Conservation (phyloP, 2,329 filamentous ascomycete genomes). For the Calonectria pseudoturangicola region DNA sequence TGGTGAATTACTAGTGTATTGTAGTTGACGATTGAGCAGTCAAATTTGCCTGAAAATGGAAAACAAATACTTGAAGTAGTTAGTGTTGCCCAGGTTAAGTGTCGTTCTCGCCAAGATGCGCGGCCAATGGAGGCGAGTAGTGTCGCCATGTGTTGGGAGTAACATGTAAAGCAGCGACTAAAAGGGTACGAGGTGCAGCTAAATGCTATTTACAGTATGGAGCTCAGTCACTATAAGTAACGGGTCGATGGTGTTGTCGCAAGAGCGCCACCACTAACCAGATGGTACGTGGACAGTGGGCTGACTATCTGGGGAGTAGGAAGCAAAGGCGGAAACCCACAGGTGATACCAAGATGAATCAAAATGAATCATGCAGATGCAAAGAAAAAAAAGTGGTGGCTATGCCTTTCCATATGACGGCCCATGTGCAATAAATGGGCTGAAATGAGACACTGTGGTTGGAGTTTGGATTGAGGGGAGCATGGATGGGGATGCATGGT, state of each 20-base stretch:
- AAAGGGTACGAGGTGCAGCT: conserved; percentile 27
- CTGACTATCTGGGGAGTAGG: too few relatives aligned
- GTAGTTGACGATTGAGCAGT: conserved; percentile 37
- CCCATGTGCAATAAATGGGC: conserved; percentile 20
- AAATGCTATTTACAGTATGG: conserved; percentile 9
- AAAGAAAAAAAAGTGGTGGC: conserved; percentile 14
- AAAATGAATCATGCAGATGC: conserved; percentile 20
- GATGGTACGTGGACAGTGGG: background rate
- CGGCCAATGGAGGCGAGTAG: conserved; percentile 30
- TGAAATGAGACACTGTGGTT: conserved; percentile 34
- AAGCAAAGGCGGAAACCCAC: background rate
- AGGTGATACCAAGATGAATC: background rate
- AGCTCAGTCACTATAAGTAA: conserved; percentile 23
- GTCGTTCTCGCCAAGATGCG: background rate
- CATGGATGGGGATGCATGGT: conserved; percentile 16
- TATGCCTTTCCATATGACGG: conserved; percentile 11
- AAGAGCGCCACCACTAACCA: conserved; percentile 2
- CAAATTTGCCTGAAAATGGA: conserved; percentile 40
- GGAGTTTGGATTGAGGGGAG: conserved; percentile 3
- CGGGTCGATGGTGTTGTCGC: conserved; percentile 25
- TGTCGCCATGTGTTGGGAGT: conserved; percentile 26
- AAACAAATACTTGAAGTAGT: conserved; percentile 42
- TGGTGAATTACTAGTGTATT: conserved; percentile 33
- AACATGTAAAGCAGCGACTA: background rate
- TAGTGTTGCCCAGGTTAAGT: conserved; percentile 37